Base-by-base conservation (phyloP, 768 basidiomycete genomes). In the Phlebiopsis flavidoalba region DNA sequence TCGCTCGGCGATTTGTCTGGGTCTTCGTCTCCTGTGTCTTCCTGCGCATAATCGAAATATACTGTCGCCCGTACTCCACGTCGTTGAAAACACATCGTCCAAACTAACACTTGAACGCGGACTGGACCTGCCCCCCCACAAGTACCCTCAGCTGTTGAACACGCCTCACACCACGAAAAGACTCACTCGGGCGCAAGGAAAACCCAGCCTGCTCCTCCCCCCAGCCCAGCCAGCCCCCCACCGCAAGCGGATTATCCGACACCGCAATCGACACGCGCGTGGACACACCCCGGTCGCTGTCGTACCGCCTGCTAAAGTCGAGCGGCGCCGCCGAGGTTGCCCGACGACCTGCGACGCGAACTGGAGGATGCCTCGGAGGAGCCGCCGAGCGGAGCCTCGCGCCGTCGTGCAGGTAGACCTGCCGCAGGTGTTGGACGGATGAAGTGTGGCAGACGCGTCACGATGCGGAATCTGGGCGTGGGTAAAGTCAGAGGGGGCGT, bases 371-470 rank as follows among this genome's bases (percentile, higher is more conserved):
- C n/a, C n/a, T n/a, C 6, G 61, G 58, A 6, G 12, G 43, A 8
- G 56, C 17, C 33, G 45, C 5, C 21, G 37, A 26, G n/a, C 14
- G 10, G 12, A 31, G 26, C 22, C 10, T 26, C 26, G 37, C 43
- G 12, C 21, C 47, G 2, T 37, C 12, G 26, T 31, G 26, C 19
- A 55, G n/a, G 47, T 59, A 51, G 14, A 63, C 57, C n/a, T 58
- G 58, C 3, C 62, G 58, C 22, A 63, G 52, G 54, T 63, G n/a
- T n/a, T n/a, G 59, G 15, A 63, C n/a, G 53, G 43, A 63, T 63
- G 48, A 63, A 63, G 33, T 58, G 33, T 58, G 62, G 21, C 47
- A 59, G 58, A 60, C 58, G n/a, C 22, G 51, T 63, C 53, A 63
- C 22, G 62, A 58, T 62, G 33, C 35, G 26, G 33, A 58, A 37